Base-by-base conservation (phyloP, 108 stramenopile species). In the Pseudonitzschia pungens region DNA sequence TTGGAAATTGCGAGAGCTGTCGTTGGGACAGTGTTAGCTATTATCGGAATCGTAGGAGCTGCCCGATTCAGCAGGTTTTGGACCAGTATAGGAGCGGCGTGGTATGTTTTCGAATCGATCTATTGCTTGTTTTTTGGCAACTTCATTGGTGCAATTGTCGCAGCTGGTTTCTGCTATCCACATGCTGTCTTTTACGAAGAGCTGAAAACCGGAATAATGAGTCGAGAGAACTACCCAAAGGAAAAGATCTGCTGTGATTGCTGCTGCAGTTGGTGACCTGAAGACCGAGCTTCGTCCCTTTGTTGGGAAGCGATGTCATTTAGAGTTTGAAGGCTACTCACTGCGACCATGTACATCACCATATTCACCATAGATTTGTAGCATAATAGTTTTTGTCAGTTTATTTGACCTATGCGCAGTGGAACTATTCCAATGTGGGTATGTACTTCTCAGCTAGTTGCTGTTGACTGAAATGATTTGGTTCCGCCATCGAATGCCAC, bases 241-340 rank as follows among this genome's bases (percentile, higher is more conserved):
- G 81, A 82, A 65, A 50, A 76, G 68, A 33, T 58, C 11, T 76
- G 64, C 53, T 81, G 80, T 71, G 50, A 57, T 24, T 81, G 80
- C 33, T 76, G 60, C 33, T 62, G 60, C 60, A 62, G 32, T 28
- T 62, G 60, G 14, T 62, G 26, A 55, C 10, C 10, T 10, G n/a
- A 10, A 22, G 54, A 55, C 24, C 10, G 22, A 12, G 22, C 54
- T 2, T 1, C 54, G 7, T 22, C 10, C 26, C 54, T 55, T 55
- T 48, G 45, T 26, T 55, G 36, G 36, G 6, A 36, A 36, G 36
- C 6, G 36, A 36, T 55, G 24, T 11, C 54, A 3, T 22, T 6
- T 26, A 51, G 50, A 51, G n/a, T n/a, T 51, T 4, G 50, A 51
- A n/a, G 16, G 20, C 4, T 1, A 36, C n/a, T 10, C 50, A n/a